A percentile compares a stretch with the other conserved stretches of the same genome.
Conservation (phyloP, 2,329 filamentous ascomycete genomes). For the Fusarium sp. region DNA sequence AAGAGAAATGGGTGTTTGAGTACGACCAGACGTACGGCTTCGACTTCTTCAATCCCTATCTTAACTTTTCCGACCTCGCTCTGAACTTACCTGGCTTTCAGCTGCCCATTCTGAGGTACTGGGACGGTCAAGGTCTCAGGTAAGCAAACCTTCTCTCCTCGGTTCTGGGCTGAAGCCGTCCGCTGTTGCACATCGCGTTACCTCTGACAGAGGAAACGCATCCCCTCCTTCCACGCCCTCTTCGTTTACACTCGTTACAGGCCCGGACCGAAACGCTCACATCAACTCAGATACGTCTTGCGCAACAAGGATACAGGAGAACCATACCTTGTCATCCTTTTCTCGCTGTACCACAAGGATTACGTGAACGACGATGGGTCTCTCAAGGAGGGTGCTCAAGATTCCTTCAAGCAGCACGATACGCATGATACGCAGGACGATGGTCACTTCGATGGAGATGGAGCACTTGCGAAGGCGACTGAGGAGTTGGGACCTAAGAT, state of each 20-base stretch:
- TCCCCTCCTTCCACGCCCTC: constrained; percentile 27
- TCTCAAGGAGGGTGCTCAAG: constrained; percentile 59
- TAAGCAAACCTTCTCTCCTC: constrained; percentile 58
- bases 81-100: constrained; percentile 79
- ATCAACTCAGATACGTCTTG: constrained; percentile 90
- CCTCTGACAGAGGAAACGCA: not conserved
- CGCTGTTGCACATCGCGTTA: not conserved
- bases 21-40: constrained; percentile 66
- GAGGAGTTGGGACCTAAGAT: constrained; percentile 52
- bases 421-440: constrained; percentile 26
- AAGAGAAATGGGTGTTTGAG: constrained; percentile 67
- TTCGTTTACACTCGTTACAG: constrained; percentile 45
- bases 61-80: constrained; percentile 84
- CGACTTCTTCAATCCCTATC: constrained; percentile 90
- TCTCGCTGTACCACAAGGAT: constrained; percentile 80
- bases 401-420: constrained; percentile 40
- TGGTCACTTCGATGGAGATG: constrained; percentile 52
- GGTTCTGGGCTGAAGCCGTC: not conserved
- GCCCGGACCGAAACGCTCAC: constrained; percentile 72
- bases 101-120: constrained; percentile 80
- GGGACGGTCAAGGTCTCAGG: constrained; percentile 83
- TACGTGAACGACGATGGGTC: constrained; percentile 71
- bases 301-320: constrained; percentile 81
- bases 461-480: constrained; percentile 56
- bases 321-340: constrained; percentile 84